Base-by-base conservation (phyloP, 345 rosid species). In the Eucalyptus cladocalyx region DNA sequence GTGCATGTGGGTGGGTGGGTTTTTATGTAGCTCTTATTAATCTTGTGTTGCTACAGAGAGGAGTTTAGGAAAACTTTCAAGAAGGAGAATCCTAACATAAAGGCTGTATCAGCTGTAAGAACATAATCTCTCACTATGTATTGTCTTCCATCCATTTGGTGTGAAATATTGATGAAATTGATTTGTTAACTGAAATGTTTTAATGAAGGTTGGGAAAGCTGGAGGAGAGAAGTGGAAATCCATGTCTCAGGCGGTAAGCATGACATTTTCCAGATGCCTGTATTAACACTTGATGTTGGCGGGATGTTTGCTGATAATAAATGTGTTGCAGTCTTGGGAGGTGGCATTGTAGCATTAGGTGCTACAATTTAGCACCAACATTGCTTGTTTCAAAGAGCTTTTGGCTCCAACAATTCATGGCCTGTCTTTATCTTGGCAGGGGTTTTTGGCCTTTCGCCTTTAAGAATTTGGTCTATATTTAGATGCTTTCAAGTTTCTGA, bases 191-290 rank as follows among this genome's bases (percentile, higher is more conserved):
- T 86, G 28, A 76, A 76, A 21, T 21, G 28, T 40, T 76, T 76
- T 26, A 76, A 40, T 76, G 85, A 88, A 95, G 98, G 98, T 96
- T 91, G 98, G 97, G 87, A 95, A 95, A 93, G 98, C 97, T 34
- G 98, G 95, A 88, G 98, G 98, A 76, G 93, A 89, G 91, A 95
- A 92, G 91, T 95, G 97, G 97, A 95, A 95, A 91, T 95, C 97
- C 58, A 80, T 96, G 96, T 93, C 96, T 26, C 91, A 89, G 86
- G 97, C 92, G 86, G 98, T 96, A 92, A 93, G 97, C 92, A 62
- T 62, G 37, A 86, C 34, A 54, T 62, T 58, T 86, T 60, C n/a
- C 19, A 26, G 19, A 53, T 40, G 67, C 40, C 47, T 76, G 9
- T 76, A 37, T 72, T 19, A 16, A 80, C 34, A 24, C 50, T 72